Conservation (phyloP, 306 rosid genomes). For the Acmispon strigosus region DNA sequence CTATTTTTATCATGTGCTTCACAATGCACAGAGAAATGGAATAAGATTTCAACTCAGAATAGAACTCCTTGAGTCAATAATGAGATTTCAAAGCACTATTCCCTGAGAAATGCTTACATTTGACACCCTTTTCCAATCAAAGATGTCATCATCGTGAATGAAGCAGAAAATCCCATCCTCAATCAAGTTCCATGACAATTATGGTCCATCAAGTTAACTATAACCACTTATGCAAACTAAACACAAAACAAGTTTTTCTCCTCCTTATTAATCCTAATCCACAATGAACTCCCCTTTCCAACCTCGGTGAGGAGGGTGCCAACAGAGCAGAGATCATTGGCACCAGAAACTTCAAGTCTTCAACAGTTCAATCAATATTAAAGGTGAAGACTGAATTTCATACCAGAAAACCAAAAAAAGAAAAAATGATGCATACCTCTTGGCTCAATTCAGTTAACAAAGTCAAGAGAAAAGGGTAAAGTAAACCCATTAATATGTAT, state of each 20-base stretch:
- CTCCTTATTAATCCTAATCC: neutral
- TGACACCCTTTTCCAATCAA: neutral
- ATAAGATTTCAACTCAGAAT: neutral
- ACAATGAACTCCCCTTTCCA: neutral
- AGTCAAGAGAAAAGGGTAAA: neutral
- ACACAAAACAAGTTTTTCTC: neutral
- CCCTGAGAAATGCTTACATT: neutral
- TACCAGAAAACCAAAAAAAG: neutral
- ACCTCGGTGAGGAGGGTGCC: neutral
- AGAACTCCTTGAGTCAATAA: neutral
- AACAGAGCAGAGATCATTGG: neutral
- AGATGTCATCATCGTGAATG: neutral
- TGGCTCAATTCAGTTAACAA: neutral
- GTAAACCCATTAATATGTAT: neutral
- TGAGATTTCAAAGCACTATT: neutral
- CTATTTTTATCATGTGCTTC: neutral
- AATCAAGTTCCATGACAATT: neutral
- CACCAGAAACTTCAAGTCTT: neutral
- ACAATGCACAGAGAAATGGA: neutral
- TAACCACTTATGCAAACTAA: neutral
- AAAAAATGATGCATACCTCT: neutral
- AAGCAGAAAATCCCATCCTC: neutral
- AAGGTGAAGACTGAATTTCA: neutral
- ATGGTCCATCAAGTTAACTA: neutral
- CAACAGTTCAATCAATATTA: neutral